Evolutionary conservation across 352 stramenopile genomes (phyloP), one percentile per base, ranked within the genome.

Genomic region (Globisporangium abappressorium): DNA sequence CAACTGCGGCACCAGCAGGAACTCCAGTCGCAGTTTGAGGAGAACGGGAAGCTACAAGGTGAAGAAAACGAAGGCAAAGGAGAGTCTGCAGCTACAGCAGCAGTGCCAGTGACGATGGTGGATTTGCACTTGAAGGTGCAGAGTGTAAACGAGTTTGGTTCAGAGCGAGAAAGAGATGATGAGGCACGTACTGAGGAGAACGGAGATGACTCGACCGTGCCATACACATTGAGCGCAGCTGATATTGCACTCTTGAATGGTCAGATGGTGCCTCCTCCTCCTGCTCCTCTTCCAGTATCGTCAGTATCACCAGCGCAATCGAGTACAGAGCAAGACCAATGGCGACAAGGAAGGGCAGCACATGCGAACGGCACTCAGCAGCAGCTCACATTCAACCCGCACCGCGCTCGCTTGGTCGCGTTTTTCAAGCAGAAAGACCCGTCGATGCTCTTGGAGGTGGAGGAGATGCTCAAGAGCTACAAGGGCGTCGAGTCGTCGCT

Each of bases 241-340:
- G 80, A 95, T 55, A 85, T 95, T 64, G 87, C 87, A 14, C 46
- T 95, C 8, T 70, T 95, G 43, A 93, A 93, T 66, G 87, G 87
- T 3, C 64, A 81, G 14, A 69, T 61, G 24, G n/a, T 55, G 28
- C 34, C 68, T 12, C 51, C 41, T 11, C 26, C 56, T 30, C 6
- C 15, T 53, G 1, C 46, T 46, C 14, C 18, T 54, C 5, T n/a
- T 46, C 20, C 65, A 59, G 55, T 26, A 26, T 12, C 49, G 14
- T n/a, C 30, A 33, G 30, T 26, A 26, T 26, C 24, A 26, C 24
- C 22, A 34, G 36, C 26, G 9, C 8, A 61, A 8, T 28, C 30
- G 7, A 36, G 12, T 61, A 20, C 36, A 30, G 55, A 14, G 1
- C 8, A 61, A 59, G 47, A 38, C 26, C 30, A 30, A 14, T 28